Conservation (phyloP, 768 basidiomycete species). For the Suillus placidus region DNA sequence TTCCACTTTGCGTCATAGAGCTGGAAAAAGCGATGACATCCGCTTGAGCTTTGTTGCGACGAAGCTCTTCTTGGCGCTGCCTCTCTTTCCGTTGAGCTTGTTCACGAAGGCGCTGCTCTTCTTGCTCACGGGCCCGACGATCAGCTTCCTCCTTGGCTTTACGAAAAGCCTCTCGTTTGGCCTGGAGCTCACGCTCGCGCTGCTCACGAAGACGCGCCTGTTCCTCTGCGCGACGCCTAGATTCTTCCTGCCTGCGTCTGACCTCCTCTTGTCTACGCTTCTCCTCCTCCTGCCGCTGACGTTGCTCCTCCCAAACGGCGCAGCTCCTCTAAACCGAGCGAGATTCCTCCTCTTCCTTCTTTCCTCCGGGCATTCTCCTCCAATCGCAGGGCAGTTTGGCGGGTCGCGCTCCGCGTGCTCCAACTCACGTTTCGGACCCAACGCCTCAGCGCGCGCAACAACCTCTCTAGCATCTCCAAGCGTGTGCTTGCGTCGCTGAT, state of each 20-base stretch:
- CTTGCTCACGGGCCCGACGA: conserved; percentile 22
- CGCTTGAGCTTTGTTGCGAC: conserved; percentile 11
- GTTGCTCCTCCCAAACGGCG: conserved; percentile 15
- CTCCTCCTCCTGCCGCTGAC: conserved; percentile 17
- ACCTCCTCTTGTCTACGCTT: conserved; percentile 13
- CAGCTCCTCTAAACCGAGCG: conserved; percentile 27
- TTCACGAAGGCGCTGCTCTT: conserved; percentile 15
- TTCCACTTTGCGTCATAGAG: conserved; percentile 42
- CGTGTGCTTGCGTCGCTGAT: conserved; percentile 16
- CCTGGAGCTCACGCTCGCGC: conserved; percentile 24
- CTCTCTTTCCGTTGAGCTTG: conserved; percentile 7
- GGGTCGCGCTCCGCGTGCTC: conserved; percentile 26
- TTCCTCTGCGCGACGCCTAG: conserved; percentile 17
- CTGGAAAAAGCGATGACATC: conserved; percentile 19
- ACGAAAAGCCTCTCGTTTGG: conserved; percentile 15
- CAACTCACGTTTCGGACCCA: conserved; percentile 15
- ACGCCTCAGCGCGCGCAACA: conserved; percentile 25
- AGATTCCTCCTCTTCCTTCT: conserved; percentile 16
- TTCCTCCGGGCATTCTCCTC: conserved; percentile 16
- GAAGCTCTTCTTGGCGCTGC: conserved; percentile 19
- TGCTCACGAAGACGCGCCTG: conserved; percentile 24
- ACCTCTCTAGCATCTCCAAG: conserved; percentile 27
- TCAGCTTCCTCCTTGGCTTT: conserved; percentile 21
- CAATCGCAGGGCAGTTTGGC: conserved; percentile 18
- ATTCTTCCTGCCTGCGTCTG: conserved; percentile 19